phyloP scores from a whole-genome alignment of 169 alveolate species.

The Plasmodium knowlesi region DNA sequence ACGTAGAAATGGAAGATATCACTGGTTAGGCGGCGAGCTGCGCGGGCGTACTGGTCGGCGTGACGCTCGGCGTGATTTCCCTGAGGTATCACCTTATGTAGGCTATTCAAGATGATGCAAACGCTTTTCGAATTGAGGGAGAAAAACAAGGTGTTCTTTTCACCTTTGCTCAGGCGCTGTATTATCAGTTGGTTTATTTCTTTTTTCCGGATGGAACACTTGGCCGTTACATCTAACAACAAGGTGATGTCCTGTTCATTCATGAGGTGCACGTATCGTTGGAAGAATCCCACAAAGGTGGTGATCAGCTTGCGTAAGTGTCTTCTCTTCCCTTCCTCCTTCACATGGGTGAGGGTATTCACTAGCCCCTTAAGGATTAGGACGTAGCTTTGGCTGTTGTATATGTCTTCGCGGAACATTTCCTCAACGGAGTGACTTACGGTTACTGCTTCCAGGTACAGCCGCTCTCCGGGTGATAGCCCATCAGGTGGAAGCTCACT shows the following conservation, averaged over 20 bases:
- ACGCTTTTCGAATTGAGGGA: slow-evolving; percentile 37
- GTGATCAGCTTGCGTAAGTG: neutral
- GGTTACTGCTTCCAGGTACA: slow-evolving; percentile 9
- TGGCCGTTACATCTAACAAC: slow-evolving; percentile 27
- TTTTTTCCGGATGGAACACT: slow-evolving; percentile 13
- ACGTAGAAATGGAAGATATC: slow-evolving; percentile 28
- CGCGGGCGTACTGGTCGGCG: neutral
- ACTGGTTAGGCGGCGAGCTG: neutral
- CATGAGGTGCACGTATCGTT: slow-evolving; percentile 14
- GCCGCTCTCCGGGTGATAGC: neutral
- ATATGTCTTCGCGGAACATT: slow-evolving; percentile 7
- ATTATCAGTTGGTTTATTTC: slow-evolving; percentile 1
- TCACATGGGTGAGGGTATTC: slow-evolving; percentile 13
- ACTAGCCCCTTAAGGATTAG: slow-evolving; percentile 49
- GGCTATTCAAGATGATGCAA: slow-evolving; percentile 31
- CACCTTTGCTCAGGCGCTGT: neutral
- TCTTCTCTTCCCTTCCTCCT: slow-evolving; percentile 7
- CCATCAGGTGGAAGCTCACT: neutral
- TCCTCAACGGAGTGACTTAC: neutral
- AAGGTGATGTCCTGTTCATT: slow-evolving; percentile 66
- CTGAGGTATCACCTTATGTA: neutral
- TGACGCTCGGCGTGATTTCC: neutral
- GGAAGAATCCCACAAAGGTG: slow-evolving; percentile 21
- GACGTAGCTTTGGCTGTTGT: slow-evolving; percentile 59
- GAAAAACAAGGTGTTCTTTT: slow-evolving; percentile 20